Evolutionary conservation across 2,329 filamentous ascomycete species (phyloP).

Genomic region (Claviceps monticola): DNA sequence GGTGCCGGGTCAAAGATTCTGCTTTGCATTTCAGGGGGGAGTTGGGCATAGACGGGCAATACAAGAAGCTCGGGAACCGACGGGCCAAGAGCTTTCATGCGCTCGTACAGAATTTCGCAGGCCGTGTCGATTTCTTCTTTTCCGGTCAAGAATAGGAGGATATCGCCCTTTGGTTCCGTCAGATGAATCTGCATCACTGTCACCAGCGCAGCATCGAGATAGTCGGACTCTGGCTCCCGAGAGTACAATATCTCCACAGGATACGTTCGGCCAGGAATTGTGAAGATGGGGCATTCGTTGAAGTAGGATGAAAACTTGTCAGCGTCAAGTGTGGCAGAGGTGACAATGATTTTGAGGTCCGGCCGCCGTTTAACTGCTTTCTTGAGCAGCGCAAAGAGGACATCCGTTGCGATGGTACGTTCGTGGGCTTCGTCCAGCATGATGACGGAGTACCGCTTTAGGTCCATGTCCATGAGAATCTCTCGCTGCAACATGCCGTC

Average conservation of each 20-base stretch:
- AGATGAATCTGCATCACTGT: slow-evolving; percentile 98
- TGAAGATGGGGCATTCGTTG: slow-evolving; percentile 90
- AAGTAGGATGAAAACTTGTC: slow-evolving; percentile 98
- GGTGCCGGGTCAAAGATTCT: slow-evolving; percentile 90
- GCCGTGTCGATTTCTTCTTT: slow-evolving; percentile 96
- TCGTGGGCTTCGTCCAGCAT: slow-evolving; percentile 99
- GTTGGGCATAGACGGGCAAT: slow-evolving; percentile 86
- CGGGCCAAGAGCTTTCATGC: slow-evolving; percentile 90
- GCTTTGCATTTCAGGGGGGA: slow-evolving; percentile 88
- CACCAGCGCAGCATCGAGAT: slow-evolving; percentile 82
- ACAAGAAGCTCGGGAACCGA: slow-evolving; percentile 86
- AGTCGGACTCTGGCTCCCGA: slow-evolving; percentile 87
- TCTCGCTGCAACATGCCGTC: slow-evolving; percentile 97
- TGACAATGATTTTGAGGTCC: slow-evolving; percentile 91
- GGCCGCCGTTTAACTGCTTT: slow-evolving; percentile 76
- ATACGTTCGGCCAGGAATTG: slow-evolving; percentile 87
- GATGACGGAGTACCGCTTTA: slow-evolving; percentile 85
- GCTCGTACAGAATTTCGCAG: slow-evolving; percentile 82
- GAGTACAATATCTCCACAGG: slow-evolving; percentile 95
- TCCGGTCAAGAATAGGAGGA: slow-evolving; percentile 90
- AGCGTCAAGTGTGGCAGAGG: slow-evolving; percentile 88
- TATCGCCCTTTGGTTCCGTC: slow-evolving; percentile 82
- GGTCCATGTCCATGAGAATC: slow-evolving; percentile 78
- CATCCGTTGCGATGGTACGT: slow-evolving; percentile 88
- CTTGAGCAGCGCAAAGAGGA: slow-evolving; percentile 86